A percentile compares a stretch with the other conserved stretches of the same genome.
These are phyloP conservation scores for Coemansia sp. DNA, from an alignment of 192 early-diverging fungal species.

Conservation along the genomic window DNA sequence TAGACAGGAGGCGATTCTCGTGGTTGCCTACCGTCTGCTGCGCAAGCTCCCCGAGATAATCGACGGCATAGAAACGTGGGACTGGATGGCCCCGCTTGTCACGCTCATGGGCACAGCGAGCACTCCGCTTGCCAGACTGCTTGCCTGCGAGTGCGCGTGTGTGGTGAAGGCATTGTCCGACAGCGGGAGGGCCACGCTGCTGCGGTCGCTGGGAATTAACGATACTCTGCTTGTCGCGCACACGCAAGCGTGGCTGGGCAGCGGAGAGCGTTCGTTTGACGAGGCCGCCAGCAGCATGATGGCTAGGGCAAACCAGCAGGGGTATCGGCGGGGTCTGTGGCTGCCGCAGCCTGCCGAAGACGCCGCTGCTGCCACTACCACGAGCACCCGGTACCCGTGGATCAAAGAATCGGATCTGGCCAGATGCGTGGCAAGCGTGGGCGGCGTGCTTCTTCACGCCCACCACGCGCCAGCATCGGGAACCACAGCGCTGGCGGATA, in stretches of 20 bases:
- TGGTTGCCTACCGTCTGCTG: slow-evolving; percentile 56
- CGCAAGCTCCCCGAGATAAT: slow-evolving; percentile 51
- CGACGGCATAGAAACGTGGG: slow-evolving; percentile 22
- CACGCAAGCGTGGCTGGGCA: slow-evolving; percentile 26
- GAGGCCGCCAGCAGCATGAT: slow-evolving; percentile 11
- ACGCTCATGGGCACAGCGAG: slow-evolving; percentile 25
- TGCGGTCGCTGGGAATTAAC: slow-evolving; percentile 7
- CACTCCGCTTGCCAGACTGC: slow-evolving; percentile 11
- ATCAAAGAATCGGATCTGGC: slow-evolving; percentile 22
- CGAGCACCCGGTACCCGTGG: slow-evolving; percentile 13
- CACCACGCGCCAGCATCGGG: slow-evolving; percentile 19
- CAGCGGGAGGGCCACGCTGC: slow-evolving; percentile 20
- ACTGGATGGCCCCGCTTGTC: slow-evolving; percentile 32
- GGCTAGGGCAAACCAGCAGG: slow-evolving; percentile 10
- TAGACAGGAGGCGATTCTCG: slow-evolving; percentile 2
- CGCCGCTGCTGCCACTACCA: too few relatives aligned
- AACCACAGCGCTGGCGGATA: neutral
- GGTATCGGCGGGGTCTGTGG: slow-evolving; percentile 15
- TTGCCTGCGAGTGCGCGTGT: slow-evolving; percentile 44
- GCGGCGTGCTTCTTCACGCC: slow-evolving; percentile 50
- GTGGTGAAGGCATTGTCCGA: slow-evolving; percentile 26
- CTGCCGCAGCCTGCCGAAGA: neutral
- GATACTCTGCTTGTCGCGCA: slow-evolving; percentile 4
- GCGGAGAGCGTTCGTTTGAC: slow-evolving; percentile 27
- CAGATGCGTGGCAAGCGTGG: slow-evolving; percentile 39